Base-by-base conservation (phyloP, 139 green algal genomes). In the Trebouxia sp. region DNA sequence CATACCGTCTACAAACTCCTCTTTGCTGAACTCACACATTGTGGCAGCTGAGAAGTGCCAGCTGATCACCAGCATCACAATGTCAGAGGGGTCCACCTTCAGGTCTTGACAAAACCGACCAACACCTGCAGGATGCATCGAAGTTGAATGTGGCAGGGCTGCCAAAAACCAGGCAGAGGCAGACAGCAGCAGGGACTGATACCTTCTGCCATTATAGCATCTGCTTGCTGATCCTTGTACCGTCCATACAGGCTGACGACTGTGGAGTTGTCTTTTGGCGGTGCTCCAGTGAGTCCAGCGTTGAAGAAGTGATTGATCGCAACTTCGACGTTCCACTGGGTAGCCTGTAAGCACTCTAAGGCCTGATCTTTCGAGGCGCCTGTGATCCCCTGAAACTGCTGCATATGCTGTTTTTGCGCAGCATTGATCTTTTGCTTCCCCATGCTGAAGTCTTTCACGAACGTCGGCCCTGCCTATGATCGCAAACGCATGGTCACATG, bases 21-120 rank as follows among this genome's bases (percentile, higher is more conserved):
- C 79, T 8, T 62, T 66, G 35, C 66, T 94, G 82, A 90, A 98
- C 89, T 98, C 94, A 76, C 93, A 93, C 96, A 98, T 98, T 38
- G 88, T 85, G 6, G 82, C 90, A 17, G 94, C 94, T 24, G 86
- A 86, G 74, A 96, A 90, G 83, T 97, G 88, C 80, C 83, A 97
- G 78, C 89, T 91, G 14, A 98, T 87, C 20, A 98, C 92, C 65
- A 98, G 90, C 92, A 96, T 88, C n/a, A 92, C 90, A 30, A 94
- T 83, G 82, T 97, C 94, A 42, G 89, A 86, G 0, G 94, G 94
- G 51, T 95, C 89, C 32, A 98, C 89, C 6, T 74, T 84, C 35
- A 98, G 85, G 79, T 97, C 94, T 24, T 91, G 82, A 47, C 94
- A 97, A 17, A 98, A 87, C 53, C 82, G 56, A 1, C 67, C 81